Percentiles rank a stretch among this genome's conserved stretches.
Evolutionary conservation across 768 basidiomycete genomes (phyloP).

Genomic region (Termitomyces sp.): DNA sequence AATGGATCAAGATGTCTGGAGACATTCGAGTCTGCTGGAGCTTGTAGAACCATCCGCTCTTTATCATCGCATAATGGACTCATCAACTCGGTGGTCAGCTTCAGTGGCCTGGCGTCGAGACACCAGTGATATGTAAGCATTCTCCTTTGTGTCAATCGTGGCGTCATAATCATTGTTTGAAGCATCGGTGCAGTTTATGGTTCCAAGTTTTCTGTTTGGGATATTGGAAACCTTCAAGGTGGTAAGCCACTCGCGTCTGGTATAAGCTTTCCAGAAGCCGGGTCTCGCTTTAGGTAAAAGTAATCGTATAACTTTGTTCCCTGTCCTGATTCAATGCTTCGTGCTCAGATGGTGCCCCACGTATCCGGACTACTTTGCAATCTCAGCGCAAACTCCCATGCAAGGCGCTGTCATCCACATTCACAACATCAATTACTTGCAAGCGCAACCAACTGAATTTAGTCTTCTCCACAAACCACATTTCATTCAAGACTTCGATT

Average conservation of each 20-base stretch:
- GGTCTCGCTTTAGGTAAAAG: conserved; percentile 60
- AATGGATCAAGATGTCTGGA: conserved; percentile 47
- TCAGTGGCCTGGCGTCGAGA: conserved; percentile 70
- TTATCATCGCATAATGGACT: conserved; percentile 44
- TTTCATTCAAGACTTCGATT: conserved; percentile 72
- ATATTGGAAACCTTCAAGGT: conserved; percentile 64
- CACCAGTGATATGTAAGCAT: conserved; percentile 61
- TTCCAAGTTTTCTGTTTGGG: conserved; percentile 72
- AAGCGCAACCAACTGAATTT: conserved; percentile 60
- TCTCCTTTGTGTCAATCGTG: not conserved
- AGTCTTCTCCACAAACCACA: conserved; percentile 57
- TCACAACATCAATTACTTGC: conserved; percentile 59
- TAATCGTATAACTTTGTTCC: not conserved
- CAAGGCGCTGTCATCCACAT: conserved; percentile 68
- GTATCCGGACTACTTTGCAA: conserved; percentile 72
- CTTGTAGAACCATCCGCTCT: conserved; percentile 67
- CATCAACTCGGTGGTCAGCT: conserved; percentile 42
- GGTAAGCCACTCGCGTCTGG: conserved; percentile 68
- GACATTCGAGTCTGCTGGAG: conserved; percentile 63
- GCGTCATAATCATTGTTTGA: not conserved
- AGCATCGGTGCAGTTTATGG: conserved; percentile 78
- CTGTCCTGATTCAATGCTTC: not conserved
- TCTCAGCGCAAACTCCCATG: conserved; percentile 53
- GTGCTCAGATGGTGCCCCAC: conserved; percentile 68
- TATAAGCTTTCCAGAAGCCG: conserved; percentile 61